Conservation (phyloP, 179 eudicot genomes). For the Beta lomatogona region DNA sequence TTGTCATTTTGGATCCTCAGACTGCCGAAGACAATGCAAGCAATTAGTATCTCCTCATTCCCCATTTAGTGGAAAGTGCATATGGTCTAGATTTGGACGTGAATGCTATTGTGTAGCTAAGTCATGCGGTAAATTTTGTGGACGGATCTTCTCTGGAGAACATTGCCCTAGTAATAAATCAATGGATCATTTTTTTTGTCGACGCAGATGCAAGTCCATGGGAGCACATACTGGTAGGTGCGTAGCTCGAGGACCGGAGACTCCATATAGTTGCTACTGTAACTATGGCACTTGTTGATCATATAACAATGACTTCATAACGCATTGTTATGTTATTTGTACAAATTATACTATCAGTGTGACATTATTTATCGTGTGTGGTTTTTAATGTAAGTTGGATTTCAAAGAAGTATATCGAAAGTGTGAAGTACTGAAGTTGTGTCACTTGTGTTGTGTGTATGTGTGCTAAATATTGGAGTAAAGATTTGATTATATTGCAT, state of each 20-base stretch:
- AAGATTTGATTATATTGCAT: background rate
- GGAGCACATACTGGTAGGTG: conserved; percentile 1
- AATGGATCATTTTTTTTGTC: background rate
- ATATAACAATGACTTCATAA: background rate
- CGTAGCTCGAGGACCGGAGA: background rate
- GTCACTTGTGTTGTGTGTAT: no score
- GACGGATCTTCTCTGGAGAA: background rate
- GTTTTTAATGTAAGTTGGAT: no score
- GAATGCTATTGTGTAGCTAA: background rate
- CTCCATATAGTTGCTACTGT: background rate
- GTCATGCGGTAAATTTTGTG: background rate
- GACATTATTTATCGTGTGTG: background rate
- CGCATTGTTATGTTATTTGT: background rate
- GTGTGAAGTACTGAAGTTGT: background rate
- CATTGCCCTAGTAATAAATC: background rate
- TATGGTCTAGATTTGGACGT: conserved; percentile 10
- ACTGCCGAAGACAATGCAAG: background rate
- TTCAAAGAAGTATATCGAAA: no score
- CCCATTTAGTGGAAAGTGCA: background rate
- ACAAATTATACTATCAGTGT: background rate
- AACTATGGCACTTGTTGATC: background rate
- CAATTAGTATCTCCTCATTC: background rate
- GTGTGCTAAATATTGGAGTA: no score
- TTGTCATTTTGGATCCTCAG: background rate
- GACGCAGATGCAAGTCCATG: background rate